A percentile compares a stretch with the other conserved stretches of the same genome.
These are phyloP conservation scores for Roridomyces roridus DNA, from an alignment of 768 basidiomycete species.

Conservation along the genomic window DNA sequence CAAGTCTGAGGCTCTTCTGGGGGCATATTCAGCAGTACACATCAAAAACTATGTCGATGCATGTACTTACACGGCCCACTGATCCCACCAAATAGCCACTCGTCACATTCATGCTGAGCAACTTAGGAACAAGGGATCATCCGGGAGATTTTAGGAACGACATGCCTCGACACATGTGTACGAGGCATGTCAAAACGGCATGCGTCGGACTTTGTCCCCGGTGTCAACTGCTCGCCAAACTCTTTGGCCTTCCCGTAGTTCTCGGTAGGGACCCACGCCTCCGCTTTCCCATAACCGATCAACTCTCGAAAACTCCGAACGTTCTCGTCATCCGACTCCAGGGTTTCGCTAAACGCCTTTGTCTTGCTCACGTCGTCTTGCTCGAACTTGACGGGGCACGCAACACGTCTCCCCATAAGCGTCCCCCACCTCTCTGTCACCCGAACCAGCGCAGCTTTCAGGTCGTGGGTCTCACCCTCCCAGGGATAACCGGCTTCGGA, in stretches of 20 bases:
- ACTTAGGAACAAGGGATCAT: too few relatives aligned
- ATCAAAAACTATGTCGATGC: too few relatives aligned
- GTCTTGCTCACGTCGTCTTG: conserved; percentile 49
- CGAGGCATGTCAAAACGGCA: too few relatives aligned
- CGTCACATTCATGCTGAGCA: too few relatives aligned
- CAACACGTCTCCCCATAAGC: conserved; percentile 42
- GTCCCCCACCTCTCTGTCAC: conserved; percentile 48
- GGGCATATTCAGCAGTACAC: too few relatives aligned
- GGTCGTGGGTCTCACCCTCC: conserved; percentile 55
- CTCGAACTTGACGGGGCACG: conserved; percentile 56
- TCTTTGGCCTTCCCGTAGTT: conserved; percentile 47
- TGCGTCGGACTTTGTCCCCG: too few relatives aligned
- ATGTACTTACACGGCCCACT: too few relatives aligned
- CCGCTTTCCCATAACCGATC: conserved; percentile 41
- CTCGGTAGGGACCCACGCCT: conserved; percentile 51
- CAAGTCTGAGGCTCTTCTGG: too few relatives aligned
- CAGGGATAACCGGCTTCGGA: conserved; percentile 48
- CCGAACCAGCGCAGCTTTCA: conserved; percentile 53
- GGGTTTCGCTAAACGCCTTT: conserved; percentile 47
- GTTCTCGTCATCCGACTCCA: conserved; percentile 40
- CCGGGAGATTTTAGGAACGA: too few relatives aligned
- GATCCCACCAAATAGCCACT: too few relatives aligned
- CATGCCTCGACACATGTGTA: too few relatives aligned
- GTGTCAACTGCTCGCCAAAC: conserved; percentile 39
- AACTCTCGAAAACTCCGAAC: conserved; percentile 33